Evolutionary conservation across 192 early-diverging fungal genomes (phyloP).

Genomic region (Coemansia sp.): DNA sequence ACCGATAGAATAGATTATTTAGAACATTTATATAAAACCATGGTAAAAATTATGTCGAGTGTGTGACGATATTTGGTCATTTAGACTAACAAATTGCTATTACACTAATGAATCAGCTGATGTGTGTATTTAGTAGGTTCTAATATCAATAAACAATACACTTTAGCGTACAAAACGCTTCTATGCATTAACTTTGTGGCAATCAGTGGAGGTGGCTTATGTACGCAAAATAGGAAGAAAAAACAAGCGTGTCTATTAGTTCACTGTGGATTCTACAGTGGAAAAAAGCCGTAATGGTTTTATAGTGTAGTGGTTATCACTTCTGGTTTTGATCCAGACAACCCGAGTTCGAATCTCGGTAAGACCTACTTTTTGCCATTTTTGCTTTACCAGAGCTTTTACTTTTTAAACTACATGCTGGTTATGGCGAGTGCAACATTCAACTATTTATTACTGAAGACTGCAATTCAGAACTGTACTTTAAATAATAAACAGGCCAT

Average conservation of each 20-base stretch:
- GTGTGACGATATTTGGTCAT: not conserved
- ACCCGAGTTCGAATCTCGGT: slow-evolving; percentile 49
- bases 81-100: no score
- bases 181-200: no score
- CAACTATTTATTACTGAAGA: not conserved
- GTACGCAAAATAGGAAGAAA: not conserved
- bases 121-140: no score
- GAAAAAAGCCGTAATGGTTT: slow-evolving; percentile 6
- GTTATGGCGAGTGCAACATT: slow-evolving; percentile 49
- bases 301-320: slow-evolving; percentile 45
- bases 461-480: not conserved
- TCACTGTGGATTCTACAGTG: no score
- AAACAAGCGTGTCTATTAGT: no score
- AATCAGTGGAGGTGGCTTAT: not conserved
- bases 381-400: slow-evolving; percentile 60
- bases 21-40: not conserved
- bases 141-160: no score
- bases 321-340: slow-evolving; percentile 31
- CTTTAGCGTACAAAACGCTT: no score
- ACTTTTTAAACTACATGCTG: slow-evolving; percentile 70
- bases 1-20: not conserved
- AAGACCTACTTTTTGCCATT: slow-evolving; percentile 13
- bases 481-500: no score
- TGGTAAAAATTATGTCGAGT: not conserved
- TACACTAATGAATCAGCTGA: no score